Conservation (phyloP, 2,329 filamentous ascomycete species). For the Diatrype stigma region DNA sequence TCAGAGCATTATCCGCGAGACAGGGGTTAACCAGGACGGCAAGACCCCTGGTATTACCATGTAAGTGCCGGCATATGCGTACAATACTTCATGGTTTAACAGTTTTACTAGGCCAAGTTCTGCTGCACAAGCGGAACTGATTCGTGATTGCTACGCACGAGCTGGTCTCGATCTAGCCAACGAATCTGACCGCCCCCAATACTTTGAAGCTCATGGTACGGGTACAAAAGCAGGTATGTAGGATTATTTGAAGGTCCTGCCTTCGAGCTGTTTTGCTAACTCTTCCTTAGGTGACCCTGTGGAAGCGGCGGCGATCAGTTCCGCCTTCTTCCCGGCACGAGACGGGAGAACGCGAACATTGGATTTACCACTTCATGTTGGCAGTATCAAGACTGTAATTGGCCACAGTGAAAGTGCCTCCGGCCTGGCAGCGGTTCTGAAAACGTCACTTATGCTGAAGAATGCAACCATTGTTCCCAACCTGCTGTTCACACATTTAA, state of each 20-base stretch:
- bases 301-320: conserved; percentile 18
- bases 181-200: conserved; percentile 12
- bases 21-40: conserved; percentile 10
- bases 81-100: no score
- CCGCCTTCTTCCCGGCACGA: conserved; percentile 5
- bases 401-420: conserved; percentile 25
- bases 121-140: conserved; percentile 26
- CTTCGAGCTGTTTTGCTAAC: no score
- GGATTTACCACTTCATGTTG: conserved; percentile 17
- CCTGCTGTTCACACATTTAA: conserved; percentile 24
- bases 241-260: no score
- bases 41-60: conserved; percentile 24
- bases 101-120: conserved; percentile 34
- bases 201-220: conserved; percentile 6
- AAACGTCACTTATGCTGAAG: conserved; percentile 16
- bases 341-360: background rate
- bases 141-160: conserved; percentile 12
- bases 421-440: conserved; percentile 25
- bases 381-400: conserved; percentile 23
- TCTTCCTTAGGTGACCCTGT: conserved; percentile 19
- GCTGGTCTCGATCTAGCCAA: conserved; percentile 21
- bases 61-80: no score
- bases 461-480: conserved; percentile 24
- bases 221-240: background rate
- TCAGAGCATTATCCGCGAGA: conserved; percentile 23